Conservation (phyloP, 225 moss, liverwort and hornwort genomes). For the Sphagnum tenellum region DNA sequence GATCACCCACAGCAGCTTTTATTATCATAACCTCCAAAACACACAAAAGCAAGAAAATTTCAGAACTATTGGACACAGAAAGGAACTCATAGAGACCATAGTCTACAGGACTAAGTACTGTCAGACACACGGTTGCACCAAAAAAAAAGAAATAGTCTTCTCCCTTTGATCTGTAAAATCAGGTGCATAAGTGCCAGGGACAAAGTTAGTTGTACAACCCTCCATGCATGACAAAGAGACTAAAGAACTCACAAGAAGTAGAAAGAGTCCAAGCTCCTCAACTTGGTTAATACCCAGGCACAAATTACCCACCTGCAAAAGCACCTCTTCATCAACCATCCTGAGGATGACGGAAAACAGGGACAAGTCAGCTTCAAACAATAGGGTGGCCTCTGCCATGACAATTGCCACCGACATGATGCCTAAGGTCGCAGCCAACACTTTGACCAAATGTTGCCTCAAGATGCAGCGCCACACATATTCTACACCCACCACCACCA, state of each 20-base stretch:
- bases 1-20: background rate
- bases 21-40: background rate
- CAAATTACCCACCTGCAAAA: slow-evolving; percentile 59
- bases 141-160: no score
- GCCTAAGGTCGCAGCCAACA: slow-evolving; percentile 59
- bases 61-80: no score
- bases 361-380: slow-evolving; percentile 69
- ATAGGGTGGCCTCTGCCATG: slow-evolving; percentile 89
- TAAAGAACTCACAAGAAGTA: background rate
- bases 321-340: slow-evolving; percentile 66
- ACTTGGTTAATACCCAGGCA: no score
- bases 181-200: no score
- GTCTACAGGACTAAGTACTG: no score
- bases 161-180: no score
- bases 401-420: slow-evolving; percentile 87
- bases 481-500: slow-evolving; percentile 44
- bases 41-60: background rate
- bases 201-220: background rate
- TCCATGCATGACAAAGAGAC: background rate
- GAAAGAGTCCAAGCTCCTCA: no score
- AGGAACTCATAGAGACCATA: no score
- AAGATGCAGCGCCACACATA: slow-evolving; percentile 89
- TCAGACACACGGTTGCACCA: no score
- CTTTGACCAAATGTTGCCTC: slow-evolving; percentile 63
- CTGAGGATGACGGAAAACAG: slow-evolving; percentile 86